Evolutionary conservation across 139 green algal genomes (phyloP).

Genomic region (Penium margaritaceum): DNA sequence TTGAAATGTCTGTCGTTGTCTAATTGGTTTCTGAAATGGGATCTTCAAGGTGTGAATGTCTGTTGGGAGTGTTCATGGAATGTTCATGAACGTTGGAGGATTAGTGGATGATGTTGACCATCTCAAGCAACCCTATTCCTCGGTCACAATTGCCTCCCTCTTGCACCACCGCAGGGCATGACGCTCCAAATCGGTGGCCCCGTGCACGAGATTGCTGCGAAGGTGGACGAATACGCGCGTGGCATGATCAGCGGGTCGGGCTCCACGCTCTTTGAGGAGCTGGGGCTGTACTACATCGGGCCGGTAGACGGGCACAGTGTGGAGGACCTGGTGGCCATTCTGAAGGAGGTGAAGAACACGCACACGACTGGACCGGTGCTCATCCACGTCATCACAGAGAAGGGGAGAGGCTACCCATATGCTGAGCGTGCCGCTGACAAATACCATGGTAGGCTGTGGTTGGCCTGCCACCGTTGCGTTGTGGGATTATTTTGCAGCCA

Average conservation of each 20-base stretch:
- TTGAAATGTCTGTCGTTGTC: too few species aligned
- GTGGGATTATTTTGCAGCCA: too few species aligned
- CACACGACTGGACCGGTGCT: constrained; percentile 90
- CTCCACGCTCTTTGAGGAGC: constrained; percentile 95
- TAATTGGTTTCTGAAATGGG: too few species aligned
- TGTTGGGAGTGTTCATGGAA: too few species aligned
- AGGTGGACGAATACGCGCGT: constrained; percentile 98
- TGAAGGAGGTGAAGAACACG: constrained; percentile 79
- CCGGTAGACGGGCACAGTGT: constrained; percentile 95
- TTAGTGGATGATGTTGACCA: too few species aligned
- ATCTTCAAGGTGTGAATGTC: too few species aligned
- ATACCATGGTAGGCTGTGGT: constrained; percentile 55
- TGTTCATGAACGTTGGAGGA: too few species aligned
- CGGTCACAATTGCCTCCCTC: too few species aligned
- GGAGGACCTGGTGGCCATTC: constrained; percentile 50
- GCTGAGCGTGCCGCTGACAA: constrained; percentile 82
- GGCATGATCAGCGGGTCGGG: constrained; percentile 92
- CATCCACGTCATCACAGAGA: constrained; percentile 94
- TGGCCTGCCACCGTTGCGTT: too few species aligned
- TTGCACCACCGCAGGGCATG: too few species aligned
- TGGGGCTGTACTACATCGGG: constrained; percentile 99
- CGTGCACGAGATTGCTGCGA: constrained; percentile 81
- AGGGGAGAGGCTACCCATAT: constrained; percentile 82
- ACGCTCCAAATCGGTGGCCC: constrained; percentile 91
- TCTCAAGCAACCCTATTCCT: too few species aligned